A percentile compares a stretch with the other conserved stretches of the same genome.
Evolutionary conservation across 257 asterid species (phyloP).

Genomic region (Cynanchum wilfordii): DNA sequence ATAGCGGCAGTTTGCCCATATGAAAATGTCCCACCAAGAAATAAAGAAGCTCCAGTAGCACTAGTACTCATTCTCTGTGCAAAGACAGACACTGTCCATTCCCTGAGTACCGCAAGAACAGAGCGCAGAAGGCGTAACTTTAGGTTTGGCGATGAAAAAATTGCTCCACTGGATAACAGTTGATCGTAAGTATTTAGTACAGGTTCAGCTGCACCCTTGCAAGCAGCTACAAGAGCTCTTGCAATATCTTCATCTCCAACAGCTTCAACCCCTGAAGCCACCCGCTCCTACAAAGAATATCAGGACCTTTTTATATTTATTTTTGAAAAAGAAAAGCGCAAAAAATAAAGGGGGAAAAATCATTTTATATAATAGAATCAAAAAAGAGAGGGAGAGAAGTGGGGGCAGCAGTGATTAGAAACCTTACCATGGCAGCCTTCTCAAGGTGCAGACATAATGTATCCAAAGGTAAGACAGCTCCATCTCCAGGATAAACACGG

Average conservation of each 20-base stretch:
- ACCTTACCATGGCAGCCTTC: slow-evolving; percentile 66
- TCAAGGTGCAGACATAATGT: slow-evolving; percentile 87
- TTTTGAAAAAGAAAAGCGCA: neutral
- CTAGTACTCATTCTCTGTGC: slow-evolving; percentile 80
- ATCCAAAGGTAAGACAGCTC: slow-evolving; percentile 76
- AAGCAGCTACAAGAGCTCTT: slow-evolving; percentile 83
- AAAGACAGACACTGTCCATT: slow-evolving; percentile 73
- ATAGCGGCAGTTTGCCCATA: slow-evolving; percentile 46
- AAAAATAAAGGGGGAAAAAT: neutral
- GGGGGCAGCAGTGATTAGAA: neutral
- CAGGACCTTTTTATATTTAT: neutral
- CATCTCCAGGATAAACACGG: slow-evolving; percentile 79
- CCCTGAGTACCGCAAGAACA: slow-evolving; percentile 73
- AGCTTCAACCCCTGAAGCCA: slow-evolving; percentile 59
- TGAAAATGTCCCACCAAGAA: slow-evolving; percentile 69
- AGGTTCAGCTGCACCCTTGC: slow-evolving; percentile 84
- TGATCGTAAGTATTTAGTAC: slow-evolving; percentile 80
- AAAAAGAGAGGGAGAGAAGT: neutral
- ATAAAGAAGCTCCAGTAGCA: slow-evolving; percentile 71
- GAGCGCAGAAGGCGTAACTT: slow-evolving; percentile 82
- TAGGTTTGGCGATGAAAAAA: slow-evolving; percentile 61
- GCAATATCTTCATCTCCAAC: slow-evolving; percentile 92
- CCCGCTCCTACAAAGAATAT: slow-evolving; percentile 57
- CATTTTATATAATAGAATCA: neutral
- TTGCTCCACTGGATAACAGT: slow-evolving; percentile 67